Evolutionary conservation across 352 stramenopile genomes (phyloP).

Genomic region (Globisporangium uncinulatum): DNA sequence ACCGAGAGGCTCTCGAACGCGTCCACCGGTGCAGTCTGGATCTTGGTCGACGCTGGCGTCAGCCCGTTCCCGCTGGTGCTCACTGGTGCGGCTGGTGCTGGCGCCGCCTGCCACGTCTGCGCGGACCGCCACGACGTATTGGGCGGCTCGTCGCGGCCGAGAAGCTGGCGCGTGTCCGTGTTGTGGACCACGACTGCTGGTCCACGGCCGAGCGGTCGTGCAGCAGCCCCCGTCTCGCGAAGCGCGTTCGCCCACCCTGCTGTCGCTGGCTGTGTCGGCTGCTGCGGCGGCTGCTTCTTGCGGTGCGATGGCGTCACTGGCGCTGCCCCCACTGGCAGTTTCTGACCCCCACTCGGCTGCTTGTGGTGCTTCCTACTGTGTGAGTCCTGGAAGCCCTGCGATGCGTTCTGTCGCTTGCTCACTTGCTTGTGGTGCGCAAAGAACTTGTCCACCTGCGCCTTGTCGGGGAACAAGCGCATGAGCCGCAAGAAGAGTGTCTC

Average conservation of each 20-base stretch:
- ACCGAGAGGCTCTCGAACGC: conserved; percentile 46
- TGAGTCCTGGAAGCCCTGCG: conserved; percentile 36
- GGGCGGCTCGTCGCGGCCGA: conserved; percentile 29
- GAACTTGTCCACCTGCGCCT: conserved; percentile 56
- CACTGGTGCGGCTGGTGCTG: conserved; percentile 13
- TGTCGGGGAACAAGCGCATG: conserved; percentile 67
- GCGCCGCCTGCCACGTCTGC: conserved; percentile 42
- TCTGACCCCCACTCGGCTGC: conserved; percentile 6
- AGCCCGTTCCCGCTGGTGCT: conserved; percentile 16
- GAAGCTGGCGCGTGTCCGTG: conserved; percentile 36
- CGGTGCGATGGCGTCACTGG: not conserved
- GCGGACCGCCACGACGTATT: conserved; percentile 48
- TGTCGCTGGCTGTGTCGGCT: conserved; percentile 28
- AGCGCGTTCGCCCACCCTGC: conserved; percentile 72
- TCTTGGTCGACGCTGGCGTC: conserved; percentile 50
- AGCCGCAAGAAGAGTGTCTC: conserved; percentile 71
- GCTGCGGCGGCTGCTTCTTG: conserved; percentile 15
- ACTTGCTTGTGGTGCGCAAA: conserved; percentile 54
- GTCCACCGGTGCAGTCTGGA: conserved; percentile 46
- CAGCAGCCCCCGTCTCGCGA: conserved; percentile 50
- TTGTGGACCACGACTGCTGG: conserved; percentile 56
- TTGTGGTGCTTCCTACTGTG: conserved; percentile 40
- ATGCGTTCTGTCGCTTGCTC: conserved; percentile 27
- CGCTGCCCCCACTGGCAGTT: conserved; percentile 14
- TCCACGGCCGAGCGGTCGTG: conserved; percentile 16